Evolutionary conservation across 1,139 yeast species (phyloP), one percentile per base, ranked within the genome.

Genomic region (Zygosaccharomyces sapae): DNA sequence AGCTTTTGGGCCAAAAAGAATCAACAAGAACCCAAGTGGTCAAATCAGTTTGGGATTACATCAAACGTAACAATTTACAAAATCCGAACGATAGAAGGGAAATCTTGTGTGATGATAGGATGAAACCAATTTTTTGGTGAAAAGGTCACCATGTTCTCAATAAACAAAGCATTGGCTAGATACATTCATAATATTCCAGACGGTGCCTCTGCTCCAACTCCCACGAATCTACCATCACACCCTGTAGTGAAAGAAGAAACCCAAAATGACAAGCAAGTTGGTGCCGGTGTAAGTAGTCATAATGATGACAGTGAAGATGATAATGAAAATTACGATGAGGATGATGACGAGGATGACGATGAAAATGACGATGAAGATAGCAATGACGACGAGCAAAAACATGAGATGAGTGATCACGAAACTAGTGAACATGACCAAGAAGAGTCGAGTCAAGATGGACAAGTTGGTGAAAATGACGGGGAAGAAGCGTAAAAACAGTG

Each of bases 1-100:
- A 60, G 3, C 65, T 86, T 20, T 54, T 78, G 20, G 75, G 73
- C 1, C 70, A 59, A 6, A 56, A 72, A 7, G 79, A 72, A 47
- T 61, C 76, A 46, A 75, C 87, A 1, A 70, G 95, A 55, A 83
- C 94, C 0, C 83, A 83, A 59, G 82, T 83, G 24, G 90, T 85
- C 29, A 84, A 85, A 56, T 69, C 68, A 41, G 68, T 86, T 18
- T 87, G 96, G 96, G 77, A 72, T 9, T 81, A 87, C 62, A 85
- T 87, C 54, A 84, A 82, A 59, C 75, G 66, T 19, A 63, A 83
- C 50, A 66, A 79, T 43, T 68, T 87, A 37, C 96, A 86, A 61
- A 80, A 85, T 56, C 87, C 90, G 1, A 63, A 70, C 1, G 87
- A 86, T 63, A 75, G 76, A 54, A 70, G 94, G 49, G 80, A 79